Evolutionary conservation across 108 stramenopile species (phyloP).

Genomic region (Fistulifera pelliculosa): DNA sequence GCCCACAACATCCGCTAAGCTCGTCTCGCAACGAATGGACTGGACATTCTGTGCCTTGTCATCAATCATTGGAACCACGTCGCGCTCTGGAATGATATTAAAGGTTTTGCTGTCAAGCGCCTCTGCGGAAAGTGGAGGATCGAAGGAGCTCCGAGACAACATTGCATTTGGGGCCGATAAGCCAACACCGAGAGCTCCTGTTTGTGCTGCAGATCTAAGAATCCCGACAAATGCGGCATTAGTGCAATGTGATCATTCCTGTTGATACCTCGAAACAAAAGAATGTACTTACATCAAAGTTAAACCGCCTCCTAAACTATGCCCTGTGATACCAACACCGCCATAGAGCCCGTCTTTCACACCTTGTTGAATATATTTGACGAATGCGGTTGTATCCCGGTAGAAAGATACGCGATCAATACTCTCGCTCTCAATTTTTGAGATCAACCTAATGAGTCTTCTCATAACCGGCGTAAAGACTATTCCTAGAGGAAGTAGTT

Average conservation of each 20-base stretch:
- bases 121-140: conserved; percentile 47
- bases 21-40: conserved; percentile 50
- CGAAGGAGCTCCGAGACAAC: conserved; percentile 44
- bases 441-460: conserved; percentile 31
- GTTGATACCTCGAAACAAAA: no score
- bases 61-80: conserved; percentile 61
- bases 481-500: conserved; percentile 45
- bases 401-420: conserved; percentile 41
- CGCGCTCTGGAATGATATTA: conserved; percentile 74
- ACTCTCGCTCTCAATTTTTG: conserved; percentile 15
- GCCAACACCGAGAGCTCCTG: conserved; percentile 43
- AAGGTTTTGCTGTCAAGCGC: conserved; percentile 52
- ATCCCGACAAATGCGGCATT: no score
- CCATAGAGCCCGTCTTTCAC: background rate
- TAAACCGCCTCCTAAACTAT: conserved; percentile 56
- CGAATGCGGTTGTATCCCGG: conserved; percentile 29
- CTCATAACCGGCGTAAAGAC: conserved; percentile 56
- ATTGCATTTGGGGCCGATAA: conserved; percentile 68
- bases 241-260: no score
- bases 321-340: conserved; percentile 19
- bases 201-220: conserved; percentile 50
- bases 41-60: conserved; percentile 48
- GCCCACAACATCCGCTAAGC: conserved; percentile 26
- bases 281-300: conserved; percentile 55
- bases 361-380: conserved; percentile 10